Base-by-base conservation (phyloP, 139 green algal genomes). In the Picochlorum sp. region DNA sequence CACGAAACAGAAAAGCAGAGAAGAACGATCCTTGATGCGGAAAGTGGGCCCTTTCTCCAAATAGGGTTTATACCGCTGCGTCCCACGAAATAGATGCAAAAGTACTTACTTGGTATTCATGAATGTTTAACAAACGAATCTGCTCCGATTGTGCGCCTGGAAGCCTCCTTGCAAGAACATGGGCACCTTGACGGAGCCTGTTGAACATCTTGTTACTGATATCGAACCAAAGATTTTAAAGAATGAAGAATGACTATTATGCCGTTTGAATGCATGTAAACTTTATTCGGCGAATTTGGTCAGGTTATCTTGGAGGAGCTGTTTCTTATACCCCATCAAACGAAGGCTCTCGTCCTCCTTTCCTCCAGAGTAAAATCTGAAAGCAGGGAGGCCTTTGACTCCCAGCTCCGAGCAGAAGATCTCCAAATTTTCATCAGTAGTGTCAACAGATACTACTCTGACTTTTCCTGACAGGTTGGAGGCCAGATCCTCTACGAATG, bases 81-180 rank as follows among this genome's bases (percentile, higher is more conserved):
- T 11, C 7, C 7, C 34, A 11, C 8, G 4, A 41, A 41, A 41
- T 41, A 11, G 34, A 41, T 41, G 8, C 20, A 16, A 20, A 59
- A 31, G 18, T 21, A 59, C 15, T 16, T 57, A 85, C 88, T 85
- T 97, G 92, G 64, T 96, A 98, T 67, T 98, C 92, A 57, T 98
- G 92, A 0, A 98, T 65, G 61, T 98, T 98, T 2, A 98, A 73
- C 49, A 81, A 89, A 1, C 92, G 77, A 34, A 72, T 50, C 61
- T 87, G 84, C 55, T 85, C n/a, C 47, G 47, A 20, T 21, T 20
- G n/a, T 20, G 16, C 34, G 13, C 45, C 15, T 6, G 58, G 13
- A 23, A 65, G 13, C 23, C 58, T 65, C 13, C 13, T 49, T 16
- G 41, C 58, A 18, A 65, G 44, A 16, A 16, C 6, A 20, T 65